Evolutionary conservation across 345 rosid genomes (phyloP).

Genomic region (Lumnitzera littorea): DNA sequence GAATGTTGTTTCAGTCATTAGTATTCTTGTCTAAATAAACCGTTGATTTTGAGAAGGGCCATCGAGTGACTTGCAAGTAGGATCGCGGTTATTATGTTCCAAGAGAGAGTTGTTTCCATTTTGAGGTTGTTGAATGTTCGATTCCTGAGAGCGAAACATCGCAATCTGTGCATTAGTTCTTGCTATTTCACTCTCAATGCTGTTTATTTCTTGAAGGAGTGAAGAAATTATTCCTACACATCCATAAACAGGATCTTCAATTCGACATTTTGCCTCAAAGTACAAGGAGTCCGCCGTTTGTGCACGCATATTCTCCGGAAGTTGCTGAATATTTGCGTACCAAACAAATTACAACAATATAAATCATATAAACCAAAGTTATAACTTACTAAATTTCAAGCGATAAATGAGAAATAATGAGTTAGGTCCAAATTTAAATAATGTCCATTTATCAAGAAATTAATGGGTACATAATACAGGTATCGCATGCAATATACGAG

Average conservation of each 20-base stretch:
- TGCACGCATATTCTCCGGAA: constrained; percentile 31
- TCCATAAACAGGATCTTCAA: constrained; percentile 55
- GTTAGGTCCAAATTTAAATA: no score
- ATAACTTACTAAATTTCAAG: no score
- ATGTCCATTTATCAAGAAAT: no score
- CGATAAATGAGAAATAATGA: no score
- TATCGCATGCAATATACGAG: no score
- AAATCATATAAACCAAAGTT: background rate
- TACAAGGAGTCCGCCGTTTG: constrained; percentile 43
- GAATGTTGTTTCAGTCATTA: no score
- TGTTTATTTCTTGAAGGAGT: constrained; percentile 40
- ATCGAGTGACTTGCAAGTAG: no score
- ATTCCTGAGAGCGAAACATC: constrained; percentile 5
- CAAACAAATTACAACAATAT: background rate
- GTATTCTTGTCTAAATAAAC: no score
- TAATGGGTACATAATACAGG: no score
- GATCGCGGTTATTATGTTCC: no score
- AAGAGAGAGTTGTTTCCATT: no score
- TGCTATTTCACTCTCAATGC: constrained; percentile 30
- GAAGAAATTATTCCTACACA: constrained; percentile 37
- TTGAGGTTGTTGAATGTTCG: background rate
- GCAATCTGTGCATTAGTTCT: constrained; percentile 42
- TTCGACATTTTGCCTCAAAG: constrained; percentile 52
- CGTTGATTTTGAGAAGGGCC: no score
- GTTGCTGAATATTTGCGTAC: constrained; percentile 23